These are phyloP conservation scores for Diplodia intermedia DNA, from an alignment of 2,329 filamentous ascomycete genomes.

Conservation along the genomic window DNA sequence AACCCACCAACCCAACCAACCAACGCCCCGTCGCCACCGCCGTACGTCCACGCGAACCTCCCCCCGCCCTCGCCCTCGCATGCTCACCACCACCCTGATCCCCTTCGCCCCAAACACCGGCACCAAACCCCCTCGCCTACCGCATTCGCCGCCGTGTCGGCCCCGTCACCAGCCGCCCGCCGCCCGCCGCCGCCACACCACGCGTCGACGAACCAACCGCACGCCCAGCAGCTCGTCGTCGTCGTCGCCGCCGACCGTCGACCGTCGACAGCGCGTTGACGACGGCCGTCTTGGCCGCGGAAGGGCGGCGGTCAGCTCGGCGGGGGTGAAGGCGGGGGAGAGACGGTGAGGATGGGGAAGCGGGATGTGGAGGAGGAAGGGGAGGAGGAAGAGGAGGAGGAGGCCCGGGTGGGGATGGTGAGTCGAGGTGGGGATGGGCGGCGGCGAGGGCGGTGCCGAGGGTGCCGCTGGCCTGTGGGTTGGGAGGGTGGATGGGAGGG, in stretches of 20 bases:
- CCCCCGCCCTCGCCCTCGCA: slow-evolving; percentile 39
- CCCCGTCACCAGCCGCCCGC: slow-evolving; percentile 51
- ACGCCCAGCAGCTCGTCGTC: too few relatives aligned
- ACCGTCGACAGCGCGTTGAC: slow-evolving; percentile 46
- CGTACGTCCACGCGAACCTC: slow-evolving; percentile 38
- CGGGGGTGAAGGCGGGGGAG: slow-evolving; percentile 40
- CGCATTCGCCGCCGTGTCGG: slow-evolving; percentile 49
- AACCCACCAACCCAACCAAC: slow-evolving; percentile 38
- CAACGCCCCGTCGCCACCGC: slow-evolving; percentile 39
- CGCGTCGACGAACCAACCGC: slow-evolving; percentile 50
- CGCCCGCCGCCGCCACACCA: slow-evolving; percentile 48
- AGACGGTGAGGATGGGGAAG: slow-evolving; percentile 41
- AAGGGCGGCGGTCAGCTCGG: slow-evolving; percentile 44
- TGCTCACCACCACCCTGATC: slow-evolving; percentile 46
- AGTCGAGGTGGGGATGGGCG: slow-evolving; percentile 45
- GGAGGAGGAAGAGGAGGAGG: not conserved
- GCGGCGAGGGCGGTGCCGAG: slow-evolving; percentile 40
- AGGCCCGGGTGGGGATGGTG: slow-evolving; percentile 44
- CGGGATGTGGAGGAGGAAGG: slow-evolving; percentile 38
- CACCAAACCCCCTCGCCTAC: slow-evolving; percentile 42
- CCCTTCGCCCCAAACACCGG: slow-evolving; percentile 50
- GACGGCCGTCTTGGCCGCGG: slow-evolving; percentile 47
- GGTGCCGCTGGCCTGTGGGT: slow-evolving; percentile 36
- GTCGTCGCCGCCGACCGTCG: slow-evolving; percentile 40
- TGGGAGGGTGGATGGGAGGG: not conserved